These are phyloP conservation scores for Candida morakotiae DNA, from an alignment of 805 yeast genomes.

Conservation along the genomic window DNA sequence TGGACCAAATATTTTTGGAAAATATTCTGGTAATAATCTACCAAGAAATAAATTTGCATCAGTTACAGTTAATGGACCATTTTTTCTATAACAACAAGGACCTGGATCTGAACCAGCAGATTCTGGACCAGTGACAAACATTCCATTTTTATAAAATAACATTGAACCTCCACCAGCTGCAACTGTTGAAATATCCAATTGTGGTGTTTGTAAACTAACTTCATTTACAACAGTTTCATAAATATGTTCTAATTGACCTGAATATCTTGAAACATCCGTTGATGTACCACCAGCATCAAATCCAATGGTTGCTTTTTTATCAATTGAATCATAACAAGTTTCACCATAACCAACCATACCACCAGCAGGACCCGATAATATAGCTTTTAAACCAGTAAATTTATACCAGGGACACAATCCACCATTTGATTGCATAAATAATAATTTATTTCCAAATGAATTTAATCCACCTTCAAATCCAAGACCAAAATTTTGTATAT, in stretches of 20 bases:
- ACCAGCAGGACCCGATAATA: slow-evolving; percentile 95
- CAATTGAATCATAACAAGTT: slow-evolving; percentile 57
- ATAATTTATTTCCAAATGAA: slow-evolving; percentile 49
- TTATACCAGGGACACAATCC: slow-evolving; percentile 81
- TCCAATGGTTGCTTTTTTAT: slow-evolving; percentile 32
- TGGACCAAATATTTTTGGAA: slow-evolving; percentile 38
- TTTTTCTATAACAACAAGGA: slow-evolving; percentile 38
- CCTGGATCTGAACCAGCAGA: slow-evolving; percentile 40
- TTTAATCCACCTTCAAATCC: slow-evolving; percentile 40
- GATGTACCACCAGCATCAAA: slow-evolving; percentile 45
- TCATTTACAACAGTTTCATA: slow-evolving; percentile 43
- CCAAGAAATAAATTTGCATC: slow-evolving; percentile 36
- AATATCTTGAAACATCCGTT: slow-evolving; percentile 41
- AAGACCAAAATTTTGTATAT: slow-evolving; percentile 31
- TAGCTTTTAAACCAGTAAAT: slow-evolving; percentile 85
- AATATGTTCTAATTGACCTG: slow-evolving; percentile 39
- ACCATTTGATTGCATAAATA: slow-evolving; percentile 96
- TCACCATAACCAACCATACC: slow-evolving; percentile 92
- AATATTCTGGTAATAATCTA: slow-evolving; percentile 29
- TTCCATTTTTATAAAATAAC: slow-evolving; percentile 33
- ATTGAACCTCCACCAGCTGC: slow-evolving; percentile 47
- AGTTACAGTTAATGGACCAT: slow-evolving; percentile 37
- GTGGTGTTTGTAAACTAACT: slow-evolving; percentile 42
- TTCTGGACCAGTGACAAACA: slow-evolving; percentile 39
- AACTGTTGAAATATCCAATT: slow-evolving; percentile 40